Evolutionary conservation across 768 basidiomycete species (phyloP), one percentile per base, ranked within the genome.

Genomic region (Ramaria rubella): DNA sequence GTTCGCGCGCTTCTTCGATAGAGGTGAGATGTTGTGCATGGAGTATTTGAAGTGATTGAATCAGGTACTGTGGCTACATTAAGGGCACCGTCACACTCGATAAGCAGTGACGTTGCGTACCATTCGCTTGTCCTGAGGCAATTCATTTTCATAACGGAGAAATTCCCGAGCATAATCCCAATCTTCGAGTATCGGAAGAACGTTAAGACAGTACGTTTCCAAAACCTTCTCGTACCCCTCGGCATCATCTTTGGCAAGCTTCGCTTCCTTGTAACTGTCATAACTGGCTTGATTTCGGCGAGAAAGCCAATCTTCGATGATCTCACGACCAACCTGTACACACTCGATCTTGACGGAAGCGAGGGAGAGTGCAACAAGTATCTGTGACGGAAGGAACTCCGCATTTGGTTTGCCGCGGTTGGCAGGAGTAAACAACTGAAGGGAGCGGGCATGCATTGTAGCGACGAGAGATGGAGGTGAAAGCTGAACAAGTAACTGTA

Each of bases 101-200:
- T n/a, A n/a, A 11, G 23, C 44, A 24, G 24, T 36, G 68, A 73
- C 52, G 64, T 9, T n/a, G 59, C 71, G 23, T 56, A 90, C 90
- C 73, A 78, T 73, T 69, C 81, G 75, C 49, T 68, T 72, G 19
- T 74, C 70, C 1, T 66, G 61, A 17, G 76, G 62, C 26, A 92
- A 72, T 63, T 91, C 87, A 24, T 73, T 73, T 65, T 92, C 90
- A 61, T 86, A 87, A 38, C 79, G 73, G 57, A 93, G 65, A 65
- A 90, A 91, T 60, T 89, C 87, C 51, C 73, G 76, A 15, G 85
- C 87, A 63, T 90, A 89, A 19, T 84, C 82, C 90, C 90, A 92
- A 63, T 89, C 83, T 48, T 80, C 81, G 26, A 92, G 66, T 46
- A 80, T 80, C 0, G 90, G 86, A 33, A 93, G 69, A 33, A 92